Conservation (phyloP, 495 filamentous ascomycete species). For the Penicillium roqueforti region DNA sequence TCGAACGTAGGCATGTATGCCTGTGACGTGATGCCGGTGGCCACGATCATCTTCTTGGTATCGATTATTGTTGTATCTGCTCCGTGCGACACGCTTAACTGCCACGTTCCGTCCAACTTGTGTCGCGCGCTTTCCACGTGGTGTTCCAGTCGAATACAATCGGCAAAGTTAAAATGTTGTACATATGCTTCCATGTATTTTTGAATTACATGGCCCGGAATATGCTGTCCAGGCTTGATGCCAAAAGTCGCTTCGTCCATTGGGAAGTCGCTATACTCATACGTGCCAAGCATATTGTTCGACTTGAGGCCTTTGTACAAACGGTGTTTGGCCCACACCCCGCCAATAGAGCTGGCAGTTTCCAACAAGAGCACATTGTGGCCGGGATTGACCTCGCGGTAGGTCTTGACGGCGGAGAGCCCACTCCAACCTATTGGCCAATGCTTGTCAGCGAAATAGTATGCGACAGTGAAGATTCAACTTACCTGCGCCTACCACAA, state of each 20-base stretch:
- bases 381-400: conserved; percentile 50
- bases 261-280: conserved; percentile 69
- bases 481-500: conserved; percentile 47
- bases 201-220: conserved; percentile 62
- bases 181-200: conserved; percentile 63
- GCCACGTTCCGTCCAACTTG: conserved; percentile 36
- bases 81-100: conserved; percentile 27
- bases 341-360: conserved; percentile 54
- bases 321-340: conserved; percentile 62
- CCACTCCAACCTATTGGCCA: conserved; percentile 50
- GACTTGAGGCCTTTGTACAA: conserved; percentile 66
- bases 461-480: neutral
- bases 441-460: conserved; percentile 1
- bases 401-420: conserved; percentile 58
- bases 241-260: conserved; percentile 60
- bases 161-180: conserved; percentile 51
- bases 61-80: conserved; percentile 26
- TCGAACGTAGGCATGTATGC: conserved; percentile 50
- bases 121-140: conserved; percentile 53
- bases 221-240: conserved; percentile 59
- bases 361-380: conserved; percentile 52
- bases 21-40: conserved; percentile 64
- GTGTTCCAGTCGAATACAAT: conserved; percentile 50
- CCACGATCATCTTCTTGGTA: conserved; percentile 60
- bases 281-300: conserved; percentile 59